A percentile compares a stretch with the other conserved stretches of the same genome.
Evolutionary conservation across 108 stramenopile genomes (phyloP).

Genomic region (Cyclotella kingstonii): DNA sequence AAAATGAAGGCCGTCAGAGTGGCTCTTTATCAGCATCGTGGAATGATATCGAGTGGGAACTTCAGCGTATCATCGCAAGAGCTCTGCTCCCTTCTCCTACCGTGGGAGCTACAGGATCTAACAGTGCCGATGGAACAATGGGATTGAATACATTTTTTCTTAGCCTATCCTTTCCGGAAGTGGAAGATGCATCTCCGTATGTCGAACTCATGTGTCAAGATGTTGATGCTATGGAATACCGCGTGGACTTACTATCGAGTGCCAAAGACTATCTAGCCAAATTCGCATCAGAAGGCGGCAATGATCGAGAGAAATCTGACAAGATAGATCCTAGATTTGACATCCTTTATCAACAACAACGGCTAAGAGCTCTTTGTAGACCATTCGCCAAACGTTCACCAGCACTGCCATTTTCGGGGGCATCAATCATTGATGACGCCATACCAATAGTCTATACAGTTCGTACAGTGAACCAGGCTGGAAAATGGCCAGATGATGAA

Average conservation of each 20-base stretch:
- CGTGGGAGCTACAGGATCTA: slow-evolving; percentile 61
- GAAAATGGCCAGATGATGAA: slow-evolving; percentile 91
- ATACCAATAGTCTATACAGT: slow-evolving; percentile 96
- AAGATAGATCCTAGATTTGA: slow-evolving; percentile 70
- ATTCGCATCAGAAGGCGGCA: not conserved
- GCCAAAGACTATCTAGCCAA: slow-evolving; percentile 34
- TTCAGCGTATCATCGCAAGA: slow-evolving; percentile 68
- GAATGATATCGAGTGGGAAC: slow-evolving; percentile 81
- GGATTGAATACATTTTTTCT: slow-evolving; percentile 84
- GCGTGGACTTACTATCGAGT: slow-evolving; percentile 72
- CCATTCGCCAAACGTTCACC: slow-evolving; percentile 67
- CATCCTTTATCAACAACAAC: slow-evolving; percentile 75
- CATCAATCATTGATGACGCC: slow-evolving; percentile 67
- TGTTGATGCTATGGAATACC: slow-evolving; percentile 92
- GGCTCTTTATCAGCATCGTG: slow-evolving; percentile 25
- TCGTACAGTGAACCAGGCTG: slow-evolving; percentile 89
- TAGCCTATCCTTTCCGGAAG: slow-evolving; percentile 72
- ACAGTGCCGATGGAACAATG: slow-evolving; percentile 82
- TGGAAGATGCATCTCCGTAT: slow-evolving; percentile 72
- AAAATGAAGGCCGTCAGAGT: slow-evolving; percentile 54
- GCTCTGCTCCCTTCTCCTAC: slow-evolving; percentile 70
- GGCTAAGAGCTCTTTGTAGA: slow-evolving; percentile 65
- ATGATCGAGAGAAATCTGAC: not conserved
- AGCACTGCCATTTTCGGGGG: slow-evolving; percentile 68
- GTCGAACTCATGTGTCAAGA: slow-evolving; percentile 83